A percentile compares a stretch with the other conserved stretches of the same genome.
Evolutionary conservation across 176 grass and related monocot genomes (phyloP).

Genomic region (Stipa capillata): DNA sequence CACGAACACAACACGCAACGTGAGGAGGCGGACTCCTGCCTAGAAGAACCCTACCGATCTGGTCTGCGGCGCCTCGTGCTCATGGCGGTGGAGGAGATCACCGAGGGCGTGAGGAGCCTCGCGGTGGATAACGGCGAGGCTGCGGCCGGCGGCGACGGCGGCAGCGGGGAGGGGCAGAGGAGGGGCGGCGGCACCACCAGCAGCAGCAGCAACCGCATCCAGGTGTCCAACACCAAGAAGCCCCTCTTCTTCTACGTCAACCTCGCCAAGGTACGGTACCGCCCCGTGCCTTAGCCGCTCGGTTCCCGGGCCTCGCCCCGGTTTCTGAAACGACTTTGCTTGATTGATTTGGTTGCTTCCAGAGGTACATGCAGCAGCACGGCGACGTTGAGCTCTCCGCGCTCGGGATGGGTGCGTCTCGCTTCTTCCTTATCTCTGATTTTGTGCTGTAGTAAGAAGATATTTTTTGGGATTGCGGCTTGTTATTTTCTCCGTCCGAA

Average conservation of each 20-base stretch:
- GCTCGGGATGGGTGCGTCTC: conserved; percentile 78
- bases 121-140: conserved; percentile 15
- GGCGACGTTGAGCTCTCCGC: conserved; percentile 87
- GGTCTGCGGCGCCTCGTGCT: background rate
- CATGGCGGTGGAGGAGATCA: conserved; percentile 64
- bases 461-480: background rate
- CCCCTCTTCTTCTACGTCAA: conserved; percentile 97
- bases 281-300: background rate
- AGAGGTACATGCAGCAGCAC: conserved; percentile 96
- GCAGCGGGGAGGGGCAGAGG: conserved; percentile 21
- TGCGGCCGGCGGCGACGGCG: too few relatives aligned
- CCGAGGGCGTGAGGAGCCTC: conserved; percentile 55
- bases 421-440: background rate
- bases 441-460: background rate
- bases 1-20: background rate
- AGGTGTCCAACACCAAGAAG: conserved; percentile 91
- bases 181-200: conserved; percentile 24
- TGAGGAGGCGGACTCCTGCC: background rate
- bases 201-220: conserved; percentile 71
- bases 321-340: background rate
- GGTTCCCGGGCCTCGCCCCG: background rate
- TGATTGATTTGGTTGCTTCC: background rate
- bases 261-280: conserved; percentile 64
- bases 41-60: background rate
- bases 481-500: background rate